A percentile compares a stretch with the other conserved stretches of the same genome.
phyloP scores from a whole-genome alignment of 2,329 filamentous ascomycete genomes.

The Microthyrium microscopicum region DNA sequence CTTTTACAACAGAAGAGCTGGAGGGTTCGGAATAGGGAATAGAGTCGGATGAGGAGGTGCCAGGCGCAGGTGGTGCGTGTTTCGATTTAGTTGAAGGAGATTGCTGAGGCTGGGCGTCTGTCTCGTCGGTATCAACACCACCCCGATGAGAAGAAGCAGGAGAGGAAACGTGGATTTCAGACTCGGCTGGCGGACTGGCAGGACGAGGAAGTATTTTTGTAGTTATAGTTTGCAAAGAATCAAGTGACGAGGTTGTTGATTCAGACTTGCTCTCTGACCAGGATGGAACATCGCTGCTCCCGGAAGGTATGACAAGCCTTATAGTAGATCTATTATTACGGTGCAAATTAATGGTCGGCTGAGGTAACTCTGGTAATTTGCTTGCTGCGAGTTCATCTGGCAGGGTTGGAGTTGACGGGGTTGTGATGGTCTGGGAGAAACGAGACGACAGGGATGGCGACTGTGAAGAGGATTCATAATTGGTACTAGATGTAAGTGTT shows the following conservation, averaged over 20 bases:
- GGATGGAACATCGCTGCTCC: neutral
- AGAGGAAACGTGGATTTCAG: no score
- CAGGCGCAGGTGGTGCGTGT: constrained; percentile 11
- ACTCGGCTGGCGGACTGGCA: no score
- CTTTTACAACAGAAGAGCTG: constrained; percentile 11
- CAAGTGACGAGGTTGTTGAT: no score
- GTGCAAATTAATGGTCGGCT: constrained; percentile 2
- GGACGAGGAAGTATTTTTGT: no score
- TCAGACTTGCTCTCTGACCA: neutral
- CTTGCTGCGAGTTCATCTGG: no score
- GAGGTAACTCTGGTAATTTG: no score
- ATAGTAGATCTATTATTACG: constrained; percentile 14
- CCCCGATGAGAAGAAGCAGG: no score
- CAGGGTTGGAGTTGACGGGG: constrained; percentile 21
- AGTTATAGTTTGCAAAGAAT: no score
- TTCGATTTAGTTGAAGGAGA: constrained; percentile 1
- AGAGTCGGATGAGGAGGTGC: constrained; percentile 16
- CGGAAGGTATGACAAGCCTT: constrained; percentile 21
- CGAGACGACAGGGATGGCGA: constrained; percentile 22
- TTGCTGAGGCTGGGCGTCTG: neutral
- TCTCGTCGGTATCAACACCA: no score
- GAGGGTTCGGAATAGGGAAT: constrained; percentile 21
- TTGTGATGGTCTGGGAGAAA: constrained; percentile 22
- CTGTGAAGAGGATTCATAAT: constrained; percentile 1
- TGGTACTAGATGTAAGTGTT: neutral